Conservation (phyloP, 1,284 basidiomycete genomes). For the Chiua sp. region DNA sequence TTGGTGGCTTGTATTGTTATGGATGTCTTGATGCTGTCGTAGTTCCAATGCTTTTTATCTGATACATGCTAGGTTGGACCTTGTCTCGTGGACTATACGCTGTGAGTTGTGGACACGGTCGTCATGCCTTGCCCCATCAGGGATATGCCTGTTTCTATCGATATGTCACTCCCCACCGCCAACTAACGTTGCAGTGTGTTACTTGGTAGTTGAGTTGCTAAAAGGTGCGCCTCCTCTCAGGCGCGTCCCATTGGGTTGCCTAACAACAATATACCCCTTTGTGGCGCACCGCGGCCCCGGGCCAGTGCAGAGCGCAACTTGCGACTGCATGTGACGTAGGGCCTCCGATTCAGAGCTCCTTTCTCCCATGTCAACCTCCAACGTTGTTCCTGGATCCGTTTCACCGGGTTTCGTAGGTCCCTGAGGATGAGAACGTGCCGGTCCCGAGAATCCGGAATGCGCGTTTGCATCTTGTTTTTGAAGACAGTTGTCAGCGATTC, state of each 20-base stretch:
- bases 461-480: not conserved
- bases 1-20: slow-evolving; percentile 23
- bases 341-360: too few relatives aligned
- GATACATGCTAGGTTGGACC: not conserved
- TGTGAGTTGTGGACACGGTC: not conserved
- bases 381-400: not conserved
- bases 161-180: not conserved
- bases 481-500: not conserved
- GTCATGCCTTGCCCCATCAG: not conserved
- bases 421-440: not conserved
- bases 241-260: too few relatives aligned
- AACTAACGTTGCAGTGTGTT: not conserved
- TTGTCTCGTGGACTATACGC: too few relatives aligned
- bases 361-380: not conserved
- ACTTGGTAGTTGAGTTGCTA: not conserved
- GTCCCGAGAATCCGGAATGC: too few relatives aligned
- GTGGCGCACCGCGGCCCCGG: too few relatives aligned
- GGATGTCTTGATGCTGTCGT: slow-evolving; percentile 10
- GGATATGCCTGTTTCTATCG: not conserved
- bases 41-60: slow-evolving; percentile 10
- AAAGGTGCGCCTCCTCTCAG: not conserved
- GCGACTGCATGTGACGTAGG: too few relatives aligned
- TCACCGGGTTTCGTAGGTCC: not conserved
- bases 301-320: too few relatives aligned
- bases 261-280: not conserved